A percentile compares a stretch with the other conserved stretches of the same genome.
These are phyloP conservation scores for Aspergillus homomorphus DNA, from an alignment of 495 filamentous ascomycete genomes.

Conservation along the genomic window DNA sequence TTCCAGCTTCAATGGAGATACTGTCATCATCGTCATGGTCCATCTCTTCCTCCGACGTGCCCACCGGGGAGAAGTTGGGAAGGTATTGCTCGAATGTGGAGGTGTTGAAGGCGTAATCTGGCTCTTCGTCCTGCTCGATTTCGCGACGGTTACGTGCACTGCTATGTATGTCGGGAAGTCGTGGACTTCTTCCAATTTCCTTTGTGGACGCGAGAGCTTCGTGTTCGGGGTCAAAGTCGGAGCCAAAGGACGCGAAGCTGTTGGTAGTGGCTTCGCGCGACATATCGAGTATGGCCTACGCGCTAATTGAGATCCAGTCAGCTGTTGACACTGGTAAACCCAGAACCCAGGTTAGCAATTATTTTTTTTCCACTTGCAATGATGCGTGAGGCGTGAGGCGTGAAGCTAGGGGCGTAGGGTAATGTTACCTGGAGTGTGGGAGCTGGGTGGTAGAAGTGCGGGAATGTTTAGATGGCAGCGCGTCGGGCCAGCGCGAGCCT, in stretches of 20 bases:
- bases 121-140: constrained; percentile 32
- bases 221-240: constrained; percentile 52
- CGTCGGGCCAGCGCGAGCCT: constrained; percentile 13
- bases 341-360: background rate
- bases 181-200: constrained; percentile 41
- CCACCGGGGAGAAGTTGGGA: constrained; percentile 55
- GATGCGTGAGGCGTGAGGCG: background rate
- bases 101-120: constrained; percentile 56
- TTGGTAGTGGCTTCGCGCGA: constrained; percentile 31
- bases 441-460: background rate
- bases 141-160: constrained; percentile 27
- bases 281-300: constrained; percentile 24
- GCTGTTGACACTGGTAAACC: background rate
- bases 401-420: background rate
- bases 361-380: background rate
- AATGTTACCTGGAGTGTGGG: background rate
- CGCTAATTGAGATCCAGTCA: background rate
- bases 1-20: constrained; percentile 46
- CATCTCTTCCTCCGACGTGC: constrained; percentile 39
- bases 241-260: constrained; percentile 36
- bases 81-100: constrained; percentile 61
- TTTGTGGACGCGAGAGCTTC: constrained; percentile 50
- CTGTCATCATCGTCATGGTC: constrained; percentile 32
- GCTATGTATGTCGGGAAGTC: constrained; percentile 36
- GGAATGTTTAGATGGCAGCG: constrained; percentile 14